Base-by-base conservation (phyloP, 345 rosid species). In the Eucalyptus sp. region DNA sequence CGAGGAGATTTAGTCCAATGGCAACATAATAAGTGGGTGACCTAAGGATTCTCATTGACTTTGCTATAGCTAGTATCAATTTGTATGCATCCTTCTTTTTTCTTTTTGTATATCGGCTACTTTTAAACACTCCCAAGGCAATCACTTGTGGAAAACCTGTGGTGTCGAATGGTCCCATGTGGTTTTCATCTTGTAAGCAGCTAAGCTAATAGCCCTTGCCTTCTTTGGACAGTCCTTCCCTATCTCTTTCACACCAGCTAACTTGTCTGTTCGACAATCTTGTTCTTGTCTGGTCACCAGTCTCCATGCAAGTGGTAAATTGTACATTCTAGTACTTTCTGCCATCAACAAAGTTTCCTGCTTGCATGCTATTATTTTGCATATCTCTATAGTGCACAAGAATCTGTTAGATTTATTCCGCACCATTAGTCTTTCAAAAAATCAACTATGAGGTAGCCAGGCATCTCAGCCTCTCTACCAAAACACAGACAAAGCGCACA, bases 91-190 rank as follows among this genome's bases (percentile, higher is more conserved):
- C n/a, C 3, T 58, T 24, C 14, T 5, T 58, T 58, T 60, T 60
- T 60, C 31, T 27, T 60, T 60, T 5, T 60, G 66, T 60, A 60
- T 60, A 60, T 60, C 10, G 7, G 15, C 66, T 60, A 60, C 13
- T 60, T 60, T 60, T 25, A 11, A 24, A 25, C 66, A 60, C 64
- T 25, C 66, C 66, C 2, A 25, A 25, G 66, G 31, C n/a, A 60
- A 24, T 10, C n/a, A 10, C 66, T 60, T 0, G 0, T 11, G 66
- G 66, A 25, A 5, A 60, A 60, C 31, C 15, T 5, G 7, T 25
- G 66, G 66, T 60, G 66, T 4, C 13, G n/a, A 25, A 60, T 60
- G 66, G 66, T 60, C 8, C n/a, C 66, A 4, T 54, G 25, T 60
- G n/a, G 29, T 25, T 58, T 58, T 58, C n/a, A 58, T 58, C 64